Evolutionary conservation across 2,329 filamentous ascomycete species (phyloP).

Genomic region (Blumeriella jaapii): DNA sequence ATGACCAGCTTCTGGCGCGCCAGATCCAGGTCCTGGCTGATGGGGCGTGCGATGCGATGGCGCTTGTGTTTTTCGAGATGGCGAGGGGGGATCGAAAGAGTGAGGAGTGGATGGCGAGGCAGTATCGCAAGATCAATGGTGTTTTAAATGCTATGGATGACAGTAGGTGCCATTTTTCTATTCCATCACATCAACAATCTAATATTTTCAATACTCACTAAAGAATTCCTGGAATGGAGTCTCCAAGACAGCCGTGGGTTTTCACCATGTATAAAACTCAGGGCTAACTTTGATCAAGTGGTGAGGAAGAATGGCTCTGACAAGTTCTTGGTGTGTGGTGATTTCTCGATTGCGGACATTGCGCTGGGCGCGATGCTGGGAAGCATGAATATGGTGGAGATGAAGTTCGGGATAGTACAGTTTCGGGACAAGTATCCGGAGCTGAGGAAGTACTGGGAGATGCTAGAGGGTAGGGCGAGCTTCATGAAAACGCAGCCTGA

Average conservation of each 20-base stretch:
- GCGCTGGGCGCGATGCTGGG: conserved; percentile 9
- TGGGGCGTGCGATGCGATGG: conserved; percentile 10
- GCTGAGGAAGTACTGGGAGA: conserved; percentile 9
- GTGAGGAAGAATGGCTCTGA: conserved; percentile 3
- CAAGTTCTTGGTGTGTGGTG: conserved; percentile 7
- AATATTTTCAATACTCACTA: no score
- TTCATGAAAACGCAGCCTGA: conserved; percentile 8
- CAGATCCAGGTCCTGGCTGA: conserved; percentile 12
- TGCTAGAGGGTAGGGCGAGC: conserved; percentile 8
- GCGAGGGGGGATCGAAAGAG: conserved; percentile 6
- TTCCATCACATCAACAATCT: background rate
- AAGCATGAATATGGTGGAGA: conserved; percentile 11
- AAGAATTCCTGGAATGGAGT: no score
- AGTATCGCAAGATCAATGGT: conserved; percentile 9
- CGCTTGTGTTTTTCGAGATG: conserved; percentile 9
- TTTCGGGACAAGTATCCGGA: conserved; percentile 8
- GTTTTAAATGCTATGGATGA: conserved; percentile 6
- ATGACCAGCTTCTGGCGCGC: conserved; percentile 7
- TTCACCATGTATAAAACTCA: background rate
- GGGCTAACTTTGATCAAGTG: background rate
- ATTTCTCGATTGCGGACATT: conserved; percentile 11
- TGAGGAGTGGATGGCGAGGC: conserved; percentile 9
- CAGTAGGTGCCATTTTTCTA: background rate
- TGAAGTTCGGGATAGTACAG: conserved; percentile 8
- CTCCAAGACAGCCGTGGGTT: background rate